phyloP scores from a whole-genome alignment of 108 stramenopile species.

The Parmales sp. region DNA sequence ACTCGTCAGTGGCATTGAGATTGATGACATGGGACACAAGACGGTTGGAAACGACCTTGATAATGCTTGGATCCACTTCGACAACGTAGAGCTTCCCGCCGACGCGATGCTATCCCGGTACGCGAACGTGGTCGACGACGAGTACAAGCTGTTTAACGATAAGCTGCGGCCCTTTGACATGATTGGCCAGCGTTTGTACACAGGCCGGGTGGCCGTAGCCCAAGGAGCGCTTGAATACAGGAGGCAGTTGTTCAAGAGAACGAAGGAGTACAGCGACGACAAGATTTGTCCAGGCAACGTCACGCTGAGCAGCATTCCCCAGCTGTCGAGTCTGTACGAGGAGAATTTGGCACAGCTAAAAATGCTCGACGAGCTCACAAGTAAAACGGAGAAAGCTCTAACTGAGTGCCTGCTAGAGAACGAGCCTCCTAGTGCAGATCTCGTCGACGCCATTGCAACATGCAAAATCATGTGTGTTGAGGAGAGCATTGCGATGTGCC shows the following conservation, averaged over 20 bases:
- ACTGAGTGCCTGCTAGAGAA: neutral
- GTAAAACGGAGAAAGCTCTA: constrained; percentile 7
- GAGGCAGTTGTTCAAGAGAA: constrained; percentile 12
- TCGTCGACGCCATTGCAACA: constrained; percentile 24
- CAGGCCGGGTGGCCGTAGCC: constrained; percentile 26
- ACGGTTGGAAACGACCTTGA: constrained; percentile 29
- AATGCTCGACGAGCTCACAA: constrained; percentile 9
- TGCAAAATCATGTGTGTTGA: constrained; percentile 20
- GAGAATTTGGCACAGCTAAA: constrained; percentile 13
- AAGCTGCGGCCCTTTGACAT: constrained; percentile 19
- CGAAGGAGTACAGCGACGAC: constrained; percentile 5
- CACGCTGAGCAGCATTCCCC: constrained; percentile 19
- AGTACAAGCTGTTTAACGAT: constrained; percentile 12
- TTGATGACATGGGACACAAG: constrained; percentile 25
- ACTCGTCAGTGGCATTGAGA: neutral
- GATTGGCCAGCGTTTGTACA: constrained; percentile 29
- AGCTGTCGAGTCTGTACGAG: constrained; percentile 19
- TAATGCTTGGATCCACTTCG: constrained; percentile 27
- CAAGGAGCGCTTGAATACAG: constrained; percentile 22
- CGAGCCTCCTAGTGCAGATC: constrained; percentile 9
- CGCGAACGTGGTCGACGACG: constrained; percentile 13
- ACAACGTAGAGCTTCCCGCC: constrained; percentile 13
- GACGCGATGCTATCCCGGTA: constrained; percentile 11
- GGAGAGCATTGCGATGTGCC: constrained; percentile 17
- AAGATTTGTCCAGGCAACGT: neutral